Percentiles rank a stretch among this genome's conserved stretches.
Conservation (phyloP, 2,329 filamentous ascomycete genomes). For the Trichoderma sp. region DNA sequence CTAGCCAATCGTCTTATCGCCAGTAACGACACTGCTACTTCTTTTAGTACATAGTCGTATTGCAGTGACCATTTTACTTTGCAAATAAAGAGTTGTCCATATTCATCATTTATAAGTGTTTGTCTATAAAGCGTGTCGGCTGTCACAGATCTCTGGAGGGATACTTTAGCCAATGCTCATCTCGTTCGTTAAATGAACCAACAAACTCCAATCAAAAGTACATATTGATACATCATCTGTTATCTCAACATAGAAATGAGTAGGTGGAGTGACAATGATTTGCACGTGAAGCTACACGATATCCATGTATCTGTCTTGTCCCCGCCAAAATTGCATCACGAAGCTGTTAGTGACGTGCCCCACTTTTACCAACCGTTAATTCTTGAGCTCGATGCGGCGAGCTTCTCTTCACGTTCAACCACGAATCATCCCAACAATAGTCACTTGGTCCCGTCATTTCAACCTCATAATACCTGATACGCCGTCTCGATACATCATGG, state of each 20-base stretch:
- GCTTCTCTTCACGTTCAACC: background rate
- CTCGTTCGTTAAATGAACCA: background rate
- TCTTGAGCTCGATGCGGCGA: background rate
- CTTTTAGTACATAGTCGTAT: background rate
- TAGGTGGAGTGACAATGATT: background rate
- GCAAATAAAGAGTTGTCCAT: background rate
- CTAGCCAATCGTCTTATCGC: background rate
- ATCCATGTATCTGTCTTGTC: background rate
- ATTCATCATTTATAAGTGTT: background rate
- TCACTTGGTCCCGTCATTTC: background rate
- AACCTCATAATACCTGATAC: background rate
- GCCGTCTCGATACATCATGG: slow-evolving; percentile 34
- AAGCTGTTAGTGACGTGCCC: background rate
- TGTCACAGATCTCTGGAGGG: background rate
- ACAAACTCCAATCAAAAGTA: background rate
- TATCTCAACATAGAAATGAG: background rate
- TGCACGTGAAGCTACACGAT: background rate
- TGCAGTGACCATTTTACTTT: fast-evolving
- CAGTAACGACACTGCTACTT: background rate
- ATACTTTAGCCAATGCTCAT: background rate
- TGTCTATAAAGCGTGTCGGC: background rate
- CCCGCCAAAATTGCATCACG: background rate
- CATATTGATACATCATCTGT: background rate
- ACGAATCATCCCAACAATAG: background rate
- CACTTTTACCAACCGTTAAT: background rate